These are phyloP conservation scores for Pseudocercospora cruenta DNA, from an alignment of 2,329 filamentous ascomycete genomes.

Conservation along the genomic window DNA sequence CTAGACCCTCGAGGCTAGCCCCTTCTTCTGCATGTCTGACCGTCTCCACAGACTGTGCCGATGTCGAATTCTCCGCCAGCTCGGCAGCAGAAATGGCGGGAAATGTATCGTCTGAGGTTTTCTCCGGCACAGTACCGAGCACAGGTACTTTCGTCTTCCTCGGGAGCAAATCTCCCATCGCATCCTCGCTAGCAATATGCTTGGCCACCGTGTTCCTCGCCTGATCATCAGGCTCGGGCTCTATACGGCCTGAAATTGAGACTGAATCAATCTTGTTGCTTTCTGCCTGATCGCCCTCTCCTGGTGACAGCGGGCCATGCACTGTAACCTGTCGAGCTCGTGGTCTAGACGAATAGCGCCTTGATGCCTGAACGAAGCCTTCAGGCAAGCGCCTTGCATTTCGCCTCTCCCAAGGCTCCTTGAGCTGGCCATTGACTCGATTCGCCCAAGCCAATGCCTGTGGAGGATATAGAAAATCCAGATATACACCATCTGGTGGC, in stretches of 20 bases:
- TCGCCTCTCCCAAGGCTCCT: slow-evolving; percentile 34
- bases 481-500: slow-evolving; percentile 33
- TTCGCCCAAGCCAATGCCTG: slow-evolving; percentile 47
- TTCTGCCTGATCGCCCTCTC: background rate
- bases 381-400: slow-evolving; percentile 33
- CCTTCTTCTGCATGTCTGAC: background rate
- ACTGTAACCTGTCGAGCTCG: background rate
- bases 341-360: slow-evolving; percentile 33
- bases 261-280: background rate
- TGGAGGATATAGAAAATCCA: slow-evolving; percentile 55
- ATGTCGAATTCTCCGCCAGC: background rate
- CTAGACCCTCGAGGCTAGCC: background rate
- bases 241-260: background rate
- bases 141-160: background rate
- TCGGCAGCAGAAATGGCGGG: background rate
- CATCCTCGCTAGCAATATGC: background rate
- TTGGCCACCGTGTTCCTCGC: background rate
- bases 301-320: background rate
- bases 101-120: background rate
- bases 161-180: background rate
- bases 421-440: slow-evolving; percentile 21
- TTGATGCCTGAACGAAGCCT: slow-evolving; percentile 33
- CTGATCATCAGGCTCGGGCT: background rate
- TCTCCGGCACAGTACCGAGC: background rate
- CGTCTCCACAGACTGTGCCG: background rate